phyloP scores from a whole-genome alignment of 352 stramenopile species.

The Plasmopara halstedii region DNA sequence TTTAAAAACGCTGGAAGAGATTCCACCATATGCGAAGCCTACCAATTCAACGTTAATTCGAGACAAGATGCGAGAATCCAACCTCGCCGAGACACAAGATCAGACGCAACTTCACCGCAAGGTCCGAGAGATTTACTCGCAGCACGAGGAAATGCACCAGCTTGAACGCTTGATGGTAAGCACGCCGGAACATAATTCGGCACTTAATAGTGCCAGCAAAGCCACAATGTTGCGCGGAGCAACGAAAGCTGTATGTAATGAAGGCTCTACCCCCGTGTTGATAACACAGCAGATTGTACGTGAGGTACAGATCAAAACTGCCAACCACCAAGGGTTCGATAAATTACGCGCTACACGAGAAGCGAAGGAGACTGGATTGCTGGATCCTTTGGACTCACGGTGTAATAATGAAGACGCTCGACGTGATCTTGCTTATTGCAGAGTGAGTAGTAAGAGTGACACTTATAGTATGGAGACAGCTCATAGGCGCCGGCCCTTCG shows the following conservation, averaged over 20 bases:
- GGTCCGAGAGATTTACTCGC: constrained; percentile 47
- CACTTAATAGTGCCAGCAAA: constrained; percentile 54
- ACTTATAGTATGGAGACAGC: constrained; percentile 30
- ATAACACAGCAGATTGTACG: constrained; percentile 76
- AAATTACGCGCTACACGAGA: constrained; percentile 74
- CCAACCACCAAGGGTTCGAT: constrained; percentile 78
- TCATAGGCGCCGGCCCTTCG: constrained; percentile 45
- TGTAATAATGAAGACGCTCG: constrained; percentile 14
- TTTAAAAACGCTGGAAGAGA: constrained; percentile 28
- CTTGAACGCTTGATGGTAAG: constrained; percentile 62
- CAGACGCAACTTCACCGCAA: constrained; percentile 61
- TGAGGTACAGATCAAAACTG: constrained; percentile 87
- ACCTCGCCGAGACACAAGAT: constrained; percentile 66
- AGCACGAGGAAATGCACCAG: constrained; percentile 78
- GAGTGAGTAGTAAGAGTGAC: constrained; percentile 19
- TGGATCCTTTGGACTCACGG: constrained; percentile 14
- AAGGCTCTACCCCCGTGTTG: constrained; percentile 41
- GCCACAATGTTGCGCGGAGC: constrained; percentile 49
- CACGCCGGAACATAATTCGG: constrained; percentile 50
- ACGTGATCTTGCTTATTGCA: constrained; percentile 19
- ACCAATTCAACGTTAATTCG: constrained; percentile 79
- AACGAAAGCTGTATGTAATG: constrained; percentile 62
- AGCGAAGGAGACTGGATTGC: constrained; percentile 42
- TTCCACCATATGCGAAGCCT: constrained; percentile 76
- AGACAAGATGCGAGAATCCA: constrained; percentile 68